Percentiles rank a stretch among this genome's conserved stretches.
Evolutionary conservation across 257 asterid species (phyloP).

Genomic region (Gardenia jasminoides): DNA sequence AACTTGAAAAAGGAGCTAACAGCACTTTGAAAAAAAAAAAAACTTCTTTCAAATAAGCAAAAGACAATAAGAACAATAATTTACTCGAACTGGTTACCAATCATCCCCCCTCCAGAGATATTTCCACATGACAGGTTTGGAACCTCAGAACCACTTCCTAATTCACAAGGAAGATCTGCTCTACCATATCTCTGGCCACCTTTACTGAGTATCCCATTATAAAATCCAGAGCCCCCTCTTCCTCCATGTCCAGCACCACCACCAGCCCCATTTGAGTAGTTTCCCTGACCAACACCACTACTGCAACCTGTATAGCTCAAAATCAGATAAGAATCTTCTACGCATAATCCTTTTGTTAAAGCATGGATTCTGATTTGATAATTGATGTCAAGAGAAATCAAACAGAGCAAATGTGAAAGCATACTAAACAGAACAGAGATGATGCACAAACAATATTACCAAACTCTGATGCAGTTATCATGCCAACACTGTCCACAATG

Average conservation of each 20-base stretch:
- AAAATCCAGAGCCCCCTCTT: constrained; percentile 88
- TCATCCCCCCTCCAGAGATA: constrained; percentile 91
- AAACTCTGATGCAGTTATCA: constrained; percentile 84
- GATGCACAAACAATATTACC: constrained; percentile 41
- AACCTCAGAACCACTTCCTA: constrained; percentile 87
- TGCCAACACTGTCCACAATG: constrained; percentile 70
- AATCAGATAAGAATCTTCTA: constrained; percentile 22
- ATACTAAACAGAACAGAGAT: constrained; percentile 13
- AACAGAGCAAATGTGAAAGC: constrained; percentile 14
- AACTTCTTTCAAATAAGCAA: neutral
- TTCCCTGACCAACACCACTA: constrained; percentile 90
- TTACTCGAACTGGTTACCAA: constrained; percentile 45
- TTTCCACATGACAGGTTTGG: constrained; percentile 66
- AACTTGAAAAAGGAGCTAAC: too few relatives aligned
- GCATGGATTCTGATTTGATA: constrained; percentile 6
- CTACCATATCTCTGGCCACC: constrained; percentile 87
- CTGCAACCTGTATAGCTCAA: constrained; percentile 65
- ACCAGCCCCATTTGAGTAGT: constrained; percentile 89
- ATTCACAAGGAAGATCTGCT: constrained; percentile 91
- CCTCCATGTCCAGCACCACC: constrained; percentile 99
- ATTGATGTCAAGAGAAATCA: constrained; percentile 16
- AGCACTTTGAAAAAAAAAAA: neutral
- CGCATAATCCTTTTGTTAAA: constrained; percentile 6
- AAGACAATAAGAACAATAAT: neutral
- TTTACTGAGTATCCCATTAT: constrained; percentile 61